Base-by-base conservation (phyloP, 2,329 filamentous ascomycete species). In the Pezicula radicicola region DNA sequence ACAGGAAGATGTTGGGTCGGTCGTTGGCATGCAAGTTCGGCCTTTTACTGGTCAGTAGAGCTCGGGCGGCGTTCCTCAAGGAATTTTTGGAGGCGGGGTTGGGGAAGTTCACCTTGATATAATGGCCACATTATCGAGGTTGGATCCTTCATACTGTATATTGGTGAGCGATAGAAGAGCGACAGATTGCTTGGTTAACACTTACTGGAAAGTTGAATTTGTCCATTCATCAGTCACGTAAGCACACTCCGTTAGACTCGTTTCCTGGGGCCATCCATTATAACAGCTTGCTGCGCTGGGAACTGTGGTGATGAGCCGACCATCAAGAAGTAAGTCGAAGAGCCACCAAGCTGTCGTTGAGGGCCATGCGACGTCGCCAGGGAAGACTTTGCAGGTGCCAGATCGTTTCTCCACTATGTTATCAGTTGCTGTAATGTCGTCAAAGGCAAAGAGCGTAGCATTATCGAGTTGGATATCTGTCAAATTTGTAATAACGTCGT, bases 81-180 rank as follows among this genome's bases (percentile, higher is more conserved):
- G 21, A 3, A 21, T 21, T 21, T 21, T 21, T 3, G 21, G 21
- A 21, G 21, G 5, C 3, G 21, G 21, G 21, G 5, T 5, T 3
- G 21, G 21, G 5, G 21, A 21, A 21, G 21, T 21, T 21, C 21
- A 21, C 21, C n/a, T n/a, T n/a, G n/a, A 74, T 44, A 80, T 64
- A 64, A 74, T 76, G 33, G 75, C 70, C 63, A 73, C 73, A 63
- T 79, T 73, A 58, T 71, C 67, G 63, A 70, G 74, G 52, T 77
- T 69, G 58, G 61, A 42, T 64, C 57, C 72, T 59, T 63, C 60
- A 68, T 60, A 65, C 63, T 65, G 60, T 7, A 19, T 41, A 50
- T 25, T 10, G 8, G 41, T 44, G 30, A 61, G 49, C 68, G 70
- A 55, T n/a, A n/a, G n/a, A n/a, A n/a, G n/a, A n/a, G n/a, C n/a